Percentiles rank a stretch among this genome's conserved stretches.
phyloP scores from a whole-genome alignment of 305 asterid species.

The Ajuga reptans region DNA sequence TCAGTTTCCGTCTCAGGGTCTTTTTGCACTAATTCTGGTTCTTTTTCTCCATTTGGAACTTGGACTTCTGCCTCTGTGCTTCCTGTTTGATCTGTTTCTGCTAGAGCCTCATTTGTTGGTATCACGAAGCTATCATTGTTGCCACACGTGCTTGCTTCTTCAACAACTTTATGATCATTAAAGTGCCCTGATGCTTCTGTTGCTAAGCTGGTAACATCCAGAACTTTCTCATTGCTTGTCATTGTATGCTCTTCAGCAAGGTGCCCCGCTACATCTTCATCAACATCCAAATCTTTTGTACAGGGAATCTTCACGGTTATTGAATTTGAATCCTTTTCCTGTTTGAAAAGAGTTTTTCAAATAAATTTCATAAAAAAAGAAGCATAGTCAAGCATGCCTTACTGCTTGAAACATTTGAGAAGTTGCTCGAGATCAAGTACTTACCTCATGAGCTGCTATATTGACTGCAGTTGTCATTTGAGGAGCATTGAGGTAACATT shows the following conservation, averaged over 20 bases:
- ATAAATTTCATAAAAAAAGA: neutral
- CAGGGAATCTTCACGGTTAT: constrained; percentile 8
- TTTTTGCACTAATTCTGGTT: constrained; percentile 16
- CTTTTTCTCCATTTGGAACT: constrained; percentile 20
- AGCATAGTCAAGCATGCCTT: constrained; percentile 9
- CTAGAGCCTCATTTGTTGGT: constrained; percentile 21
- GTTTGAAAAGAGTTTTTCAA: constrained; percentile 13
- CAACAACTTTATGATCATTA: constrained; percentile 11
- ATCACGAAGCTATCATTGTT: constrained; percentile 18
- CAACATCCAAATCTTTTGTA: neutral
- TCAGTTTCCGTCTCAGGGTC: neutral
- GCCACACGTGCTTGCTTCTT: constrained; percentile 15
- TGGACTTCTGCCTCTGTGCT: constrained; percentile 18
- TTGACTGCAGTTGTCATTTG: constrained; percentile 14
- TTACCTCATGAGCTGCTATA: constrained; percentile 20
- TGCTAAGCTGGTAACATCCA: constrained; percentile 25
- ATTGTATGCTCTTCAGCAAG: constrained; percentile 16
- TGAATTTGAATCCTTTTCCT: constrained; percentile 23
- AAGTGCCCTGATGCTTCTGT: constrained; percentile 25
- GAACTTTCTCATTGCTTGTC: constrained; percentile 18
- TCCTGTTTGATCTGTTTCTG: constrained; percentile 17
- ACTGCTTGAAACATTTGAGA: constrained; percentile 11
- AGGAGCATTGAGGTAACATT: constrained; percentile 14
- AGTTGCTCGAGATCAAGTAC: neutral
- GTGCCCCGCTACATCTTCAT: neutral